phyloP scores from a whole-genome alignment of 352 stramenopile genomes.

The Phytophthora multivora region DNA sequence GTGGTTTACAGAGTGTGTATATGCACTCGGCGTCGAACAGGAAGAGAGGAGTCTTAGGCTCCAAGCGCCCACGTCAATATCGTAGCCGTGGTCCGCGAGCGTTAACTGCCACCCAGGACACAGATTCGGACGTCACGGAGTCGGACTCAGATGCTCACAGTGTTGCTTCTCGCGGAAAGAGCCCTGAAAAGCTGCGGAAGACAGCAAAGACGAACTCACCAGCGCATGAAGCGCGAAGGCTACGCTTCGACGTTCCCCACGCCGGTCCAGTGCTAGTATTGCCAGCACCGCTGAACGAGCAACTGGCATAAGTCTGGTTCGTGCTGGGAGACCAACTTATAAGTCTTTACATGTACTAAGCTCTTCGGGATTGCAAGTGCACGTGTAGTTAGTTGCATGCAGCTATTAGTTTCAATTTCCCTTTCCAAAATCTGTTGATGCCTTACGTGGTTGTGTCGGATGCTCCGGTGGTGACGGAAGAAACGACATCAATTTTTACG shows the following conservation, averaged over 20 bases:
- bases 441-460: not conserved
- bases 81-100: constrained; percentile 8
- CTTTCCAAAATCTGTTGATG: not conserved
- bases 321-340: constrained; percentile 18
- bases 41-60: constrained; percentile 1
- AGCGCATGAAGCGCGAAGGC: constrained; percentile 25
- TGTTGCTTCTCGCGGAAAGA: constrained; percentile 9
- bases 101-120: constrained; percentile 2
- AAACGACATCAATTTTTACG: too few relatives aligned
- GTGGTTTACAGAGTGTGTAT: constrained; percentile 43
- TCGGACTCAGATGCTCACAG: constrained; percentile 17
- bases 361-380: constrained; percentile 1
- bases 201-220: constrained; percentile 17
- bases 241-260: constrained; percentile 18
- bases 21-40: constrained; percentile 30
- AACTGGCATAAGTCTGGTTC: constrained; percentile 21
- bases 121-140: constrained; percentile 25
- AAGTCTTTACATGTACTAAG: constrained; percentile 8
- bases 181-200: constrained; percentile 27
- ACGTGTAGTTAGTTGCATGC: too few relatives aligned
- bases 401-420: not conserved
- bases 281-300: constrained; percentile 24
- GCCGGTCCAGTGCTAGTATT: constrained; percentile 18
- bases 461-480: too few relatives aligned
- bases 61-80: constrained; percentile 27